A percentile compares a stretch with the other conserved stretches of the same genome.
These are phyloP conservation scores for Papiliotrema fonsecae DNA, from an alignment of 1,284 basidiomycete genomes.

Conservation along the genomic window DNA sequence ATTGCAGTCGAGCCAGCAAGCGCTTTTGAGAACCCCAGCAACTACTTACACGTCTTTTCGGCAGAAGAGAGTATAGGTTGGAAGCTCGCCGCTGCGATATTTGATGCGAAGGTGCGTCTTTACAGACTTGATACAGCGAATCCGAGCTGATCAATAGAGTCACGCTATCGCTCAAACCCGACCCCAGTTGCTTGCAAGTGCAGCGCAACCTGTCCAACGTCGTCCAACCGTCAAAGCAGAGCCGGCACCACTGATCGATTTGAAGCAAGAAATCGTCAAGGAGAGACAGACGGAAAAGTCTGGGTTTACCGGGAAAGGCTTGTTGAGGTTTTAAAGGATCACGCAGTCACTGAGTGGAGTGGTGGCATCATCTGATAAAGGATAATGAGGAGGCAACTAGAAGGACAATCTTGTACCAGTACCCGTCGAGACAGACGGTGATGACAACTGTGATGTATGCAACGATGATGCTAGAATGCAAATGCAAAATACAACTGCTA, in stretches of 20 bases:
- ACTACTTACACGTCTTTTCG: constrained; percentile 77
- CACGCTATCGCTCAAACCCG: background rate
- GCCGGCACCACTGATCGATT: constrained; percentile 9
- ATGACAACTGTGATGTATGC: too few species aligned
- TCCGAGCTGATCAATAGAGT: constrained; percentile 1
- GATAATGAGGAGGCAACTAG: too few species aligned
- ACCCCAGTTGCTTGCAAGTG: background rate
- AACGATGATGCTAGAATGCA: too few species aligned
- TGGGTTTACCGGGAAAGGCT: constrained; percentile 27
- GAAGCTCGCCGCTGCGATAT: constrained; percentile 36
- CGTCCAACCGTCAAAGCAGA: background rate
- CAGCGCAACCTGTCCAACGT: background rate
- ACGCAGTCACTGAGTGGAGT: too few species aligned
- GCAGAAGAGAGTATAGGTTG: constrained; percentile 54
- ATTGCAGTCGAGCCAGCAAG: constrained; percentile 67
- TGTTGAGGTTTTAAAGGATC: constrained; percentile 27
- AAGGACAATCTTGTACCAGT: too few species aligned
- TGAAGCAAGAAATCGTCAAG: too few species aligned
- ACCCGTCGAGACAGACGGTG: too few species aligned
- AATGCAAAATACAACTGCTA: too few species aligned
- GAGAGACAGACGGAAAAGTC: constrained; percentile 8
- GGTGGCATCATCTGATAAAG: too few species aligned
- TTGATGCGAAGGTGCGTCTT: constrained; percentile 29
- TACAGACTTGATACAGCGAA: background rate
- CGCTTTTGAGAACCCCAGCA: constrained; percentile 74